A percentile compares a stretch with the other conserved stretches of the same genome.
Evolutionary conservation across 139 green algal species (phyloP).

Genomic region (Mesotaenium endlicherianum): DNA sequence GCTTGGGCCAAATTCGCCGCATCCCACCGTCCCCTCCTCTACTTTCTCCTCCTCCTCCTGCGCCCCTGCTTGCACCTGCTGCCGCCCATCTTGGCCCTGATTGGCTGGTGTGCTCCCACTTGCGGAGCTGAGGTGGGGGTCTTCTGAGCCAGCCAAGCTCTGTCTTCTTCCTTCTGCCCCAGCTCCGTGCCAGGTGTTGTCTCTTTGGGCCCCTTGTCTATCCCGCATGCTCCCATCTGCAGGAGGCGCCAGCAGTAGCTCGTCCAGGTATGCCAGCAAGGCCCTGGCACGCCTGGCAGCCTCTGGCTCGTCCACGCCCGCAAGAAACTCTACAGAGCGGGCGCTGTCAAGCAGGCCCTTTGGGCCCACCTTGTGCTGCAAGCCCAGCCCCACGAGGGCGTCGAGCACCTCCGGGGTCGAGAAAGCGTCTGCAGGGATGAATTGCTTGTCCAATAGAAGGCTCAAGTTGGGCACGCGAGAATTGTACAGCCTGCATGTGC

Average conservation of each 20-base stretch:
- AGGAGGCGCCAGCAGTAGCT: too few relatives aligned
- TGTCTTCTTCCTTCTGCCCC: too few relatives aligned
- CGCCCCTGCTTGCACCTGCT: not conserved
- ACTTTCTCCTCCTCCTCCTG: not conserved
- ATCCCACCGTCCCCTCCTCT: too few relatives aligned
- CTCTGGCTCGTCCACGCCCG: not conserved
- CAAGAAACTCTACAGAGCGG: constrained; percentile 38
- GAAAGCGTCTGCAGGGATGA: constrained; percentile 60
- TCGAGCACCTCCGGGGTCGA: constrained; percentile 50
- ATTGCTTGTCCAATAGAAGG: too few relatives aligned
- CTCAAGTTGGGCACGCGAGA: constrained; percentile 49
- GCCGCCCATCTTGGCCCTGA: too few relatives aligned
- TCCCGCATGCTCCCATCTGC: too few relatives aligned
- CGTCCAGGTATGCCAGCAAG: constrained; percentile 59
- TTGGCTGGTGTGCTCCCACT: too few relatives aligned
- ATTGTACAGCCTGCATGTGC: constrained; percentile 64
- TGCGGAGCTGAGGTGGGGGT: too few relatives aligned
- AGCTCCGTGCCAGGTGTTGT: too few relatives aligned
- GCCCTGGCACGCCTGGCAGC: constrained; percentile 10
- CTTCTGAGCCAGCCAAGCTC: too few relatives aligned
- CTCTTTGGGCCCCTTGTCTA: too few relatives aligned
- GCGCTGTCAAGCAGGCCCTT: constrained; percentile 60
- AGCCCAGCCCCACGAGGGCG: constrained; percentile 57
- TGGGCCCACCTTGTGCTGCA: constrained; percentile 49
- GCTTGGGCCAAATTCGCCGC: too few relatives aligned